These are phyloP conservation scores for Zizania latifolia DNA, from an alignment of 176 grass and related monocot species.

Conservation along the genomic window DNA sequence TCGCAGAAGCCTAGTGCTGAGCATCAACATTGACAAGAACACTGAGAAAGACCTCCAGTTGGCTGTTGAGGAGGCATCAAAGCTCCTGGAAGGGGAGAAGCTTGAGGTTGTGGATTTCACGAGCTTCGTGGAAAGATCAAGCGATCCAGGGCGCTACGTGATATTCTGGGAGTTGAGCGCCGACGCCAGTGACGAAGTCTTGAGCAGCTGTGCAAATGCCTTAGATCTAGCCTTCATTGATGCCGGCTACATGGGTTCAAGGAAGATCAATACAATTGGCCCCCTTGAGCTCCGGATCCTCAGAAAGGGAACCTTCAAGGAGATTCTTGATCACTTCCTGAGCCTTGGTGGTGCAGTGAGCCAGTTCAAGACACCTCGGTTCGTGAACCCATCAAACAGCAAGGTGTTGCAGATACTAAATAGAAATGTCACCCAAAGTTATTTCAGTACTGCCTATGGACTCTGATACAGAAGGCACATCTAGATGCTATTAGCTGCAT, in stretches of 20 bases:
- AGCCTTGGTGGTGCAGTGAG: conserved; percentile 57
- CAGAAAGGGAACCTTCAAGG: conserved; percentile 69
- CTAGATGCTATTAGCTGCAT: too few relatives aligned
- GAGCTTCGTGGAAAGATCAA: conserved; percentile 61
- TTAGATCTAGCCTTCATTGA: conserved; percentile 79
- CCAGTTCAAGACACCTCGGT: conserved; percentile 96
- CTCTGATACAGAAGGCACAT: conserved; percentile 33
- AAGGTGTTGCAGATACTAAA: conserved; percentile 73
- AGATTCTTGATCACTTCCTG: conserved; percentile 75
- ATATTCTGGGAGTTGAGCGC: conserved; percentile 94
- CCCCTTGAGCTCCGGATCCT: conserved; percentile 83
- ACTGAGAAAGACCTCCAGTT: conserved; percentile 92
- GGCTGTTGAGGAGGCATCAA: conserved; percentile 67
- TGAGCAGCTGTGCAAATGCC: conserved; percentile 64
- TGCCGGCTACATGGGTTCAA: conserved; percentile 65
- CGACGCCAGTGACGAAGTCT: conserved; percentile 42
- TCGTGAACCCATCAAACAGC: conserved; percentile 44
- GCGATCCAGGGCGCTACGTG: conserved; percentile 65
- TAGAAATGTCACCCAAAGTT: conserved; percentile 43
- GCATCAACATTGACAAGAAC: conserved; percentile 98
- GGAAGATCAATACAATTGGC: conserved; percentile 69
- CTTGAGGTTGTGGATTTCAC: conserved; percentile 89
- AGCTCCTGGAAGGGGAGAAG: conserved; percentile 83
- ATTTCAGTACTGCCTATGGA: conserved; percentile 76
- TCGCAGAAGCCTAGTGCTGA: conserved; percentile 86